Conservation (phyloP, 768 basidiomycete genomes). For the Trametes cinnabarina region DNA sequence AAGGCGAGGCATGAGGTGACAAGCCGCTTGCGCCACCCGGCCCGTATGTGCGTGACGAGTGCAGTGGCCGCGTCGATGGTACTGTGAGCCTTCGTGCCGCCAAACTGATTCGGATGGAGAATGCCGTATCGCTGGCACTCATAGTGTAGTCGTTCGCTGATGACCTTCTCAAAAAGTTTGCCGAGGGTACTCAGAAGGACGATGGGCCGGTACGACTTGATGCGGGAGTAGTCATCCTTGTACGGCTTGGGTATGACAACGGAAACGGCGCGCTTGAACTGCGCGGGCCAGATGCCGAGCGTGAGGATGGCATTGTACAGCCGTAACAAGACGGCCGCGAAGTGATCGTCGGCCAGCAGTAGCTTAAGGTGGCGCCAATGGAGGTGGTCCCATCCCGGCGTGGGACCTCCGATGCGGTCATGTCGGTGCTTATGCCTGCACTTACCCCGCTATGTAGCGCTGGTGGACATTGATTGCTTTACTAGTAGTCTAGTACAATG, state of each 20-base stretch:
- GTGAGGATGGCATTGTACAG: conserved; percentile 17
- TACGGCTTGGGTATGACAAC: conserved; percentile 27
- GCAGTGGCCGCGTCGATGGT: conserved; percentile 20
- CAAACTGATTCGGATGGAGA: conserved; percentile 23
- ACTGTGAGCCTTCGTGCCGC: conserved; percentile 19
- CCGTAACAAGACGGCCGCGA: background rate
- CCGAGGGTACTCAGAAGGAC: conserved; percentile 25
- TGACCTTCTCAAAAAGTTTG: conserved; percentile 25
- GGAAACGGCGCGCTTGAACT: conserved; percentile 15
- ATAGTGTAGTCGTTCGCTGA: conserved; percentile 19
- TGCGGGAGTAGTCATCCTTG: conserved; percentile 21
- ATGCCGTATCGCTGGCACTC: conserved; percentile 14
- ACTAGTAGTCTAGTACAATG: no score
- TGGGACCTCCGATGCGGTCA: no score
- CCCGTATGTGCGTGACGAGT: conserved; percentile 15
- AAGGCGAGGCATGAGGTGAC: conserved; percentile 15
- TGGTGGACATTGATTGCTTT: no score
- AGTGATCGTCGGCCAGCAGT: background rate
- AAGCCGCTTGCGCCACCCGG: background rate
- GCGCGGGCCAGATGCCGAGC: conserved; percentile 8
- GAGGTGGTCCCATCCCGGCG: conserved; percentile 15
- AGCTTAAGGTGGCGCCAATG: conserved; percentile 14
- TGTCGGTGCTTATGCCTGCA: no score
- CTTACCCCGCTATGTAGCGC: conserved; percentile 8
- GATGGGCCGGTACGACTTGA: conserved; percentile 29